Conservation (phyloP, 768 basidiomycete genomes). For the Chalciporus sphaerocephalus region DNA sequence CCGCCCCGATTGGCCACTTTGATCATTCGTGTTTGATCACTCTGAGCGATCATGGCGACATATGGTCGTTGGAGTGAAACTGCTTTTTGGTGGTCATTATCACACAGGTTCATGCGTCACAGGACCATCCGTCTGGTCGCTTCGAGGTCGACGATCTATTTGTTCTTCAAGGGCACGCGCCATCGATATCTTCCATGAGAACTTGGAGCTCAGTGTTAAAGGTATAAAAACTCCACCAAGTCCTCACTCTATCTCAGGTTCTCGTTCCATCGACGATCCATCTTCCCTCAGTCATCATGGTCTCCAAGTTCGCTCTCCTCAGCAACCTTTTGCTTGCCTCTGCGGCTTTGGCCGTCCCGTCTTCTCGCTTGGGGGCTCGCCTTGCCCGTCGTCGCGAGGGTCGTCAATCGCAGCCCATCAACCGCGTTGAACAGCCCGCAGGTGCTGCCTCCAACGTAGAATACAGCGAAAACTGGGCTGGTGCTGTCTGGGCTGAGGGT, state of each 20-base stretch:
- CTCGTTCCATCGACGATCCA: neutral
- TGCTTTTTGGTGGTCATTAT: neutral
- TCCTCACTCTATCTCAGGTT: neutral
- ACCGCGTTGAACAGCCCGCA: neutral
- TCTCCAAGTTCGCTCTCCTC: slow-evolving; percentile 15
- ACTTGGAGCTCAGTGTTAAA: neutral
- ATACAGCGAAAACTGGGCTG: slow-evolving; percentile 20
- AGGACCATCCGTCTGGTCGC: neutral
- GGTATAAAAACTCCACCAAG: slow-evolving; percentile 12
- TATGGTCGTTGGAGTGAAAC: neutral
- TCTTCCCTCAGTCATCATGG: slow-evolving; percentile 11
- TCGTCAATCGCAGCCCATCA: slow-evolving; percentile 11
- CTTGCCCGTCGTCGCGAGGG: slow-evolving; percentile 13
- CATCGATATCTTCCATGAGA: neutral
- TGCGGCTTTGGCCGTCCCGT: slow-evolving; percentile 12
- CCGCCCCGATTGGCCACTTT: slow-evolving; percentile 1
- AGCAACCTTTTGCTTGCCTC: slow-evolving; percentile 18
- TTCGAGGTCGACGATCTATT: neutral
- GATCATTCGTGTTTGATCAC: neutral
- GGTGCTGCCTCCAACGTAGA: slow-evolving; percentile 2
- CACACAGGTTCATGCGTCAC: neutral
- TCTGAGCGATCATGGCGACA: neutral
- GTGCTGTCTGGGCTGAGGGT: slow-evolving; percentile 10
- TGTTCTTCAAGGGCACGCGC: neutral
- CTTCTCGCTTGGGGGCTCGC: slow-evolving; percentile 12